Evolutionary conservation across 352 stramenopile genomes (phyloP).

Genomic region (Pythium phragmiticola): DNA sequence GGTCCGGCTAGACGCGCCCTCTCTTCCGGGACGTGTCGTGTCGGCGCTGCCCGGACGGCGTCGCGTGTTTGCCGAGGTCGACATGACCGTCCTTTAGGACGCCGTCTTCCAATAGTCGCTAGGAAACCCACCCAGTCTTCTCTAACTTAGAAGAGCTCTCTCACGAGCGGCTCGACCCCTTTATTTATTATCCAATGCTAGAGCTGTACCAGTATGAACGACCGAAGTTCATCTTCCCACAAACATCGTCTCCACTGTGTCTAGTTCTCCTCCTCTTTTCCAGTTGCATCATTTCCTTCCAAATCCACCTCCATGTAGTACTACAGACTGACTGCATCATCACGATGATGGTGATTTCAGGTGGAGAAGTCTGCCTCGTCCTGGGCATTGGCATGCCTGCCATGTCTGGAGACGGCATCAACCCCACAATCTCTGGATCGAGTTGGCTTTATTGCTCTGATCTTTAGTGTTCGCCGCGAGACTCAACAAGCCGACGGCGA

Average conservation of each 20-base stretch:
- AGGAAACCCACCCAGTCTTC: not conserved
- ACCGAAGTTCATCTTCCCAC: slow-evolving; percentile 8
- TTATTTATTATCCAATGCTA: slow-evolving; percentile 20
- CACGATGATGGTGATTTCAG: no score
- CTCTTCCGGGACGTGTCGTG: slow-evolving; percentile 7
- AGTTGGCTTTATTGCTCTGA: no score
- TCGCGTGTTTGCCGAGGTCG: slow-evolving; percentile 76
- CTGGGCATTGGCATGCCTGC: no score
- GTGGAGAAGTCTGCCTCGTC: no score
- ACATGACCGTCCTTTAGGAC: slow-evolving; percentile 37
- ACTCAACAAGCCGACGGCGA: no score
- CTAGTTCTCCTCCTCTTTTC: no score
- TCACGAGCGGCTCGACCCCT: not conserved
- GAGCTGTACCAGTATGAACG: slow-evolving; percentile 10
- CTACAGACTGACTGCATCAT: no score
- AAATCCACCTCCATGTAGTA: no score
- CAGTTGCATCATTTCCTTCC: no score
- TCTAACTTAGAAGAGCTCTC: slow-evolving; percentile 19
- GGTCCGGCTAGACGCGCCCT: slow-evolving; percentile 29
- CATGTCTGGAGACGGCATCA: no score
- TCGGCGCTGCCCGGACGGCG: slow-evolving; percentile 46
- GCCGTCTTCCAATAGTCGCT: slow-evolving; percentile 5
- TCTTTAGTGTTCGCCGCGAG: no score
- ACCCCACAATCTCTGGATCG: no score
- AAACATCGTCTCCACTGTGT: not conserved